phyloP scores from a whole-genome alignment of 106 monocot species.

The Iris macrosiphon region DNA sequence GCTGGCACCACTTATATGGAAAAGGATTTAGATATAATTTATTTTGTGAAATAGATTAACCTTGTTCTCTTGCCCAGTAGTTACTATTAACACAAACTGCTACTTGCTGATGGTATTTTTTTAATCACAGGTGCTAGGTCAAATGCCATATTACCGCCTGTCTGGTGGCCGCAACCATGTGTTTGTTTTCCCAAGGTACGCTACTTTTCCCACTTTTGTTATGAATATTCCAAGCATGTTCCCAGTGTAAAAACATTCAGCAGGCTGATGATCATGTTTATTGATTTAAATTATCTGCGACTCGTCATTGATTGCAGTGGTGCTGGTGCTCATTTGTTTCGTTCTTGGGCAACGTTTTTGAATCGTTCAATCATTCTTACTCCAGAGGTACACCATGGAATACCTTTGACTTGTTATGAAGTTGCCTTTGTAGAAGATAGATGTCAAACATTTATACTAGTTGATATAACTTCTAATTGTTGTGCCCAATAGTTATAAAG shows the following conservation, averaged over 20 bases:
- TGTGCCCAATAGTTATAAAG: neutral
- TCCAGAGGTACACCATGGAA: constrained; percentile 71
- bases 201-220: constrained; percentile 1
- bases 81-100: too few species aligned
- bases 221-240: too few species aligned
- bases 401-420: neutral
- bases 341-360: constrained; percentile 84
- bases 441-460: neutral
- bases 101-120: too few species aligned
- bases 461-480: neutral
- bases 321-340: constrained; percentile 93
- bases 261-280: too few species aligned
- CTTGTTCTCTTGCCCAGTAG: too few species aligned
- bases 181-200: constrained; percentile 95
- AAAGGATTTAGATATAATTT: too few species aligned
- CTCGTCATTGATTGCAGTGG: constrained; percentile 65
- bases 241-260: too few species aligned
- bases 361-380: constrained; percentile 97
- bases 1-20: too few species aligned
- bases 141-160: constrained; percentile 94
- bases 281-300: too few species aligned
- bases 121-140: constrained; percentile 67
- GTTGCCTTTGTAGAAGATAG: neutral
- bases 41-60: too few species aligned
- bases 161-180: constrained; percentile 96